These are phyloP conservation scores for Geotrichum phurueaensis DNA, from an alignment of 1,139 yeast genomes.

Conservation along the genomic window DNA sequence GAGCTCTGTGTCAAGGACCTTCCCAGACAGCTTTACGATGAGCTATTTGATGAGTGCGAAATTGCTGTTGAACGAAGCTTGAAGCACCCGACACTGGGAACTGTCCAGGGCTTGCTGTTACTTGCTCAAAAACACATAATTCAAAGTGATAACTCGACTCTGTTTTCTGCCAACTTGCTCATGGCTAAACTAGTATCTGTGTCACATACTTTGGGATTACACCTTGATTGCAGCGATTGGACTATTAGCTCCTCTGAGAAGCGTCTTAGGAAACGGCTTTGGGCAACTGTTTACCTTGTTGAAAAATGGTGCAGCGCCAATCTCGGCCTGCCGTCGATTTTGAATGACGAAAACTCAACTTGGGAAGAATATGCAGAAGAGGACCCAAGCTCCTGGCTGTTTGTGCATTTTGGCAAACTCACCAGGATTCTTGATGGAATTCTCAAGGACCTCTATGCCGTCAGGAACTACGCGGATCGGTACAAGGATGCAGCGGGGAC, in stretches of 20 bases:
- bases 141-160: conserved; percentile 34
- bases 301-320: conserved; percentile 36
- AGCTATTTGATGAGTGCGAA: conserved; percentile 31
- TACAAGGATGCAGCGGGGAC: conserved; percentile 22
- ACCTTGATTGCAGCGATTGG: conserved; percentile 35
- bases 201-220: conserved; percentile 35
- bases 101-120: conserved; percentile 41
- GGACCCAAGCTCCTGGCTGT: conserved; percentile 32
- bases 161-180: conserved; percentile 30
- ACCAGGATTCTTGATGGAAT: conserved; percentile 32
- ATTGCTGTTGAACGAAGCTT: conserved; percentile 34
- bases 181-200: conserved; percentile 33
- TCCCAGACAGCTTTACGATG: conserved; percentile 30
- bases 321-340: conserved; percentile 33
- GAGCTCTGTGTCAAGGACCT: conserved; percentile 33
- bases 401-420: conserved; percentile 31
- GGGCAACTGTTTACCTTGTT: conserved; percentile 35
- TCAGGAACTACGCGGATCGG: conserved; percentile 23
- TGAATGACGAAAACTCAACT: conserved; percentile 25
- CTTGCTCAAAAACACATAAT: conserved; percentile 33
- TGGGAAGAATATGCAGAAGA: conserved; percentile 28
- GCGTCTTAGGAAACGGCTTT: conserved; percentile 31
- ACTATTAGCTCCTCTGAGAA: conserved; percentile 31
- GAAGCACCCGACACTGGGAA: conserved; percentile 38
- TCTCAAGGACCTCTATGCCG: conserved; percentile 29